phyloP scores from a whole-genome alignment of 306 rosid genomes.

The Lithocarpus polystachyus region DNA sequence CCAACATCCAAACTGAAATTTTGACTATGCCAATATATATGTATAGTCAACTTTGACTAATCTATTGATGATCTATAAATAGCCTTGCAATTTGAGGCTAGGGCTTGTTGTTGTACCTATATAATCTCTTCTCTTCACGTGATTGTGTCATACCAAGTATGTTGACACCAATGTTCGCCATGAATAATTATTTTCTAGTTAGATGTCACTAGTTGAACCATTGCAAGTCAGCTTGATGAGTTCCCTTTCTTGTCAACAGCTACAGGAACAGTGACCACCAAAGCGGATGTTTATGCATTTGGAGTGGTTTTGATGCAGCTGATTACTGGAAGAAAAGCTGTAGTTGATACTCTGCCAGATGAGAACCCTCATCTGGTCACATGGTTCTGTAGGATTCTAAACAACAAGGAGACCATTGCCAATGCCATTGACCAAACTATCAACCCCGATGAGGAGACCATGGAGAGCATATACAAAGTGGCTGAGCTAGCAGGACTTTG shows the following conservation, averaged over 20 bases:
- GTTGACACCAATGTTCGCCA: too few relatives aligned
- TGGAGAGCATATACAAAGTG: constrained; percentile 78
- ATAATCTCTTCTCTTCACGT: too few relatives aligned
- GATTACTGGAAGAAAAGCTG: constrained; percentile 68
- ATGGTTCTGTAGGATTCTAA: constrained; percentile 70
- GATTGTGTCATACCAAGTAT: too few relatives aligned
- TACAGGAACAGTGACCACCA: constrained; percentile 80
- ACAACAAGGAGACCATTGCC: constrained; percentile 76
- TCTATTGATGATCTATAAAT: too few relatives aligned
- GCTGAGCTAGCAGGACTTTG: constrained; percentile 74
- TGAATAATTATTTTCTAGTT: too few relatives aligned
- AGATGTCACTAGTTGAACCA: too few relatives aligned
- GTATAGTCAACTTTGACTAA: too few relatives aligned
- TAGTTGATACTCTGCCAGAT: constrained; percentile 68
- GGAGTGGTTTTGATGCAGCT: constrained; percentile 88
- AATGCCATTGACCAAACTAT: constrained; percentile 71
- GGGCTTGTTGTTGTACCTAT: too few relatives aligned
- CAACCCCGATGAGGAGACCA: constrained; percentile 74
- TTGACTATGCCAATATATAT: too few relatives aligned
- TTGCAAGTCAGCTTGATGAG: too few relatives aligned
- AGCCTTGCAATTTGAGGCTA: too few relatives aligned
- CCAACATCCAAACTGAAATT: too few relatives aligned
- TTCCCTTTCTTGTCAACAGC: constrained; percentile 36
- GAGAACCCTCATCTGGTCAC: constrained; percentile 79
- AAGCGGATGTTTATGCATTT: constrained; percentile 83